Evolutionary conservation across 805 yeast species (phyloP), one percentile per base, ranked within the genome.

Genomic region (Saccharomycopsis sp.): DNA sequence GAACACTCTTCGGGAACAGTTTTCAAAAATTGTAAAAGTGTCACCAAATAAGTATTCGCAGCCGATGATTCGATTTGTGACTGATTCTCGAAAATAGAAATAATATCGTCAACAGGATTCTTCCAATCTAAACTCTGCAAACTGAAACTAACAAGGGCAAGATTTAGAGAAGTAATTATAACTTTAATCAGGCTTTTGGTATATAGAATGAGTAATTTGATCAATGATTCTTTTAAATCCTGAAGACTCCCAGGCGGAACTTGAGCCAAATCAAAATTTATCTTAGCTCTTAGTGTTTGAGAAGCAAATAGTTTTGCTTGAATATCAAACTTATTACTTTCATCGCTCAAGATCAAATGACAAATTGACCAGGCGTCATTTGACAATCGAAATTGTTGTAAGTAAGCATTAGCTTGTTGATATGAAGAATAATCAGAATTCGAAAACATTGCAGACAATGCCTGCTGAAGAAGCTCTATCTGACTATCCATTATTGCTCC

Each of bases 1-100:
- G 80, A 64, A 36, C 88, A 72, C 63, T 93, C 98, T 60, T 93
- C 97, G 1, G 99, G 98, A 45, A 93, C 66, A 41, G 93, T 81
- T 59, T 79, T 81, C 51, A 93, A 71, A 56, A 90, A 88, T 57
- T 85, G 94, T 45, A 94, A 67, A 35, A 90, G 60, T 40, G 76
- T 65, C 3, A 65, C 59, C 24, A 44, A 40, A 14, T 50, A 47
- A 13, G 19, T 23, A 22, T 41, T 32, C 7, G 47, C 41, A 9
- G n/a, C 21, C 17, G 19, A 26, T 3, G 41, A 22, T 23, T 47
- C 38, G 22, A 40, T 38, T 29, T 43, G 53, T 4, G 51, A 29
- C 23, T 41, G 39, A 7, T 21, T 9, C 28, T 47, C 51, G 24
- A 83, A 61, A 16, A 63, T 58, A 3, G 68, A 50, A 13, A 84